Base-by-base conservation (phyloP, 2,329 filamentous ascomycete species). In the Mariannaea sp. region DNA sequence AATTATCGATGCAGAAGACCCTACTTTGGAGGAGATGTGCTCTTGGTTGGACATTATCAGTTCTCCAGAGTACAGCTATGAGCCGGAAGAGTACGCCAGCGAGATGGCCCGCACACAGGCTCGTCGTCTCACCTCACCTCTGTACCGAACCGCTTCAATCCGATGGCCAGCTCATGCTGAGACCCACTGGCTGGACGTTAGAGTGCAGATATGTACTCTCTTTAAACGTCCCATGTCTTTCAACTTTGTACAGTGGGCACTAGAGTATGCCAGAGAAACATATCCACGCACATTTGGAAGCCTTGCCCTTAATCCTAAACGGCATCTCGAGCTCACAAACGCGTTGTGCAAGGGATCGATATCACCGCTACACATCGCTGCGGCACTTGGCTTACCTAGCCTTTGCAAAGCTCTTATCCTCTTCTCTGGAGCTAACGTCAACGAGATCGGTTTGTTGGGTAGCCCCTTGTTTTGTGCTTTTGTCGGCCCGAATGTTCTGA, bases 241-340 rank as follows among this genome's bases (percentile, higher is more conserved):
- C 40, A 70, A 66, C 52, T 72, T 74, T 26, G 64, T 69, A 8
- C 71, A 73, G 16, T 75, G 73, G 72, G 60, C 62, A 3, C 51
- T 75, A 16, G 70, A 73, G 38, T 73, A 70, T 51, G 67, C 65
- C 1, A 60, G 67, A 16, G 58, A 65, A 16, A 65, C 55, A 2
- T 71, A 62, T 45, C 70, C 72, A 1, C 54, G 58, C 1, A 54
- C 51, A 0, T 61, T 65, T 5, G 62, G 68, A 8, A 19, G 46
- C 5, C 24, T 61, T 8, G 62, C 65, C 2, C 30, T 65, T 0
- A 62, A 65, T 0, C 53, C 60, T 17, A 58, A 58, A n/a, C 54
- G 55, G 8, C 53, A 68, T 3, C 36, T 69, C 7, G 63, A 65
- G 16, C 61, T 74, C 4, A 71, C 70, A 20, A 61, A 70, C 30